Base-by-base conservation (phyloP, 2,329 filamentous ascomycete species). In the Colletotrichum tropicicola region DNA sequence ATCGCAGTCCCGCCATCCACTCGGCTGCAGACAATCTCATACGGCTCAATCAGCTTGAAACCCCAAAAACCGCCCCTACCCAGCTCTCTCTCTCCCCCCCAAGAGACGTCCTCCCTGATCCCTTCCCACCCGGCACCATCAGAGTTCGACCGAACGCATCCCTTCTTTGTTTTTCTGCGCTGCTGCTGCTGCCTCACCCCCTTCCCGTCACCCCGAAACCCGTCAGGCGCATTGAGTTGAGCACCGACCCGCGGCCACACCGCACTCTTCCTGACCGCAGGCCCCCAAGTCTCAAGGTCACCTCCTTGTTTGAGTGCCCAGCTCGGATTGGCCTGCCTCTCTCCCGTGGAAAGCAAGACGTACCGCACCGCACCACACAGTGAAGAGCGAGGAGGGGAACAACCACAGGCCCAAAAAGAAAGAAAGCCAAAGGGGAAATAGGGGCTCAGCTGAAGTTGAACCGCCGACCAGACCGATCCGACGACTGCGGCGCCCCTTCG, bases 21-120 rank as follows among this genome's bases (percentile, higher is more conserved):
- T 60, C 44, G 25, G 28, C 44, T 32, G 58, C 51, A 62, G 62
- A 52, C 58, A 62, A 25, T 57, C 58, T 66, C 59, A 54, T 64
- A 66, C 63, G 43, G 59, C 48, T 66, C 51, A 62, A 59, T 66
- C 59, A 66, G 35, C 59, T 66, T 66, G 63, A 66, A 66, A 66
- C 53, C 53, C 43, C 45, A 56, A 56, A 56, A 56, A 37, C 63
- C 45, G 39, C 39, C 43, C 58, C 59, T 47, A 49, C 58, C 63
- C 52, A 59, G 45, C 57, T 56, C n/a, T 61, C 43, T 27, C 45
- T 48, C 19, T 21, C 15, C 15, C 9, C 30, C 37, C 35, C 41
- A 28, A 52, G 25, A 44, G 43, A 47, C 44, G 17, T 53, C 48
- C 48, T 61, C 21, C 56, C 47, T 56, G 51, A 62, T 56, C 41